These are phyloP conservation scores for Cytospora piceicola DNA, from an alignment of 2,329 filamentous ascomycete genomes.

Conservation along the genomic window DNA sequence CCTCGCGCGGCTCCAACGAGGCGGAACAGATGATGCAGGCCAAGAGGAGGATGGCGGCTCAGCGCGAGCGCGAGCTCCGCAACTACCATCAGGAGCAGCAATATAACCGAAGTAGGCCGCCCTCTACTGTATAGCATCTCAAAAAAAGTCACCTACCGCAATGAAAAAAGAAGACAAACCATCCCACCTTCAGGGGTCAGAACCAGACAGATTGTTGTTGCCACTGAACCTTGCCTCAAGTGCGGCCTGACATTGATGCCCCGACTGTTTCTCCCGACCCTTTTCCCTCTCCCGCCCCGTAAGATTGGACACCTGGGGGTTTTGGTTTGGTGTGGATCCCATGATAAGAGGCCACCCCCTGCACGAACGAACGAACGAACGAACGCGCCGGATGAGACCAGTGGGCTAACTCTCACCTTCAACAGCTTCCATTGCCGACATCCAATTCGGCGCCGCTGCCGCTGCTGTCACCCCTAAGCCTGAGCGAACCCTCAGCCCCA, in stretches of 20 bases:
- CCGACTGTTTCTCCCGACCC: constrained; percentile 32
- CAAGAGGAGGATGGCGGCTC: constrained; percentile 98
- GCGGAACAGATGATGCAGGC: constrained; percentile 99
- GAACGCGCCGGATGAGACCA: constrained; percentile 26
- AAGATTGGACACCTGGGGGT: constrained; percentile 31
- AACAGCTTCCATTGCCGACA: constrained; percentile 57
- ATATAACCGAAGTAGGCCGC: constrained; percentile 98
- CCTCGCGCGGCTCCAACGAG: constrained; percentile 81
- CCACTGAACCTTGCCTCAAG: constrained; percentile 29
- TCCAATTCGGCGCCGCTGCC: constrained; percentile 40
- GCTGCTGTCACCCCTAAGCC: constrained; percentile 63
- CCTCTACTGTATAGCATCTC: constrained; percentile 71
- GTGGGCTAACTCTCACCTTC: constrained; percentile 38
- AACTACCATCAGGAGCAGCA: constrained; percentile 99
- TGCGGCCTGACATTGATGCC: constrained; percentile 29
- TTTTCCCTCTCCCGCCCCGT: constrained; percentile 34
- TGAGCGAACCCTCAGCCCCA: constrained; percentile 83
- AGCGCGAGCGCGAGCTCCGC: constrained; percentile 97
- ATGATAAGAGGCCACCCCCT: constrained; percentile 30
- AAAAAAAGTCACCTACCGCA: constrained; percentile 48
- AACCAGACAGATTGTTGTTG: constrained; percentile 29
- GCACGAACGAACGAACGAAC: constrained; percentile 28
- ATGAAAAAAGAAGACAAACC: constrained; percentile 42
- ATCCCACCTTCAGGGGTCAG: constrained; percentile 37
- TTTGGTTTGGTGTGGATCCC: not conserved